Base-by-base conservation (phyloP, 148 eudicot species). In the Vaccinium myrtillus region DNA sequence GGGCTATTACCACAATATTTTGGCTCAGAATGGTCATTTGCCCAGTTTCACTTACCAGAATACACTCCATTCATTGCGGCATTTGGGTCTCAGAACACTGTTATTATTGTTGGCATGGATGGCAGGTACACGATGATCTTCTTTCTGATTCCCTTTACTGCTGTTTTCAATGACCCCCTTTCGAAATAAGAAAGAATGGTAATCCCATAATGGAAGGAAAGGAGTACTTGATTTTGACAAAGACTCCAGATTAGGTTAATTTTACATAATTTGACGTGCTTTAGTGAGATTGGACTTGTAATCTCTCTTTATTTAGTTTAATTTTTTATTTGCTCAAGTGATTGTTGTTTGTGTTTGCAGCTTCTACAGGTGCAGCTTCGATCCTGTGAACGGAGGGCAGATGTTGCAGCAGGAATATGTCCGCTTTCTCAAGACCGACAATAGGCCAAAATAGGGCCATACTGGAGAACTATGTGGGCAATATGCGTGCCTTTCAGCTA, bases 1-100 rank as follows among this genome's bases (percentile, higher is more conserved):
- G 98, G 98, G 83, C 89, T 94, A 55, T 85, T 97, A 77, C 99
- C 98, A 5, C 95, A 94, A 85, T 97, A 97, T 89, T 97, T 97
- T 79, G 89, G 98, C 88, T 97, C 99, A 19, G 99, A 95, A 82
- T 97, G 99, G 98, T 97, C 99, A 82, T 97, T 95, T 92, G 99
- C 98, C 43, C 98, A 91, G 82, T 95, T 94, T 83, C 99, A 89
- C 89, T 85, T 95, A 61, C 94, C 98, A 56, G 96, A 93, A 86
- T 84, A 75, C 85, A 90, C 98, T 23, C 91, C 89, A 73, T 93
- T 85, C 88, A 93, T 93, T 86, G 90, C 91, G 11, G 95, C 94
- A 84, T 97, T 97, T 90, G 98, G 98, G 82, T 85, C 96, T 87
- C 92, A 92, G 79, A 97, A 95, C 84, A 87, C 98, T 32, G 86